These are phyloP conservation scores for Vitis hybrid DNA, from an alignment of 177 flowering plant species.

Conservation along the genomic window DNA sequence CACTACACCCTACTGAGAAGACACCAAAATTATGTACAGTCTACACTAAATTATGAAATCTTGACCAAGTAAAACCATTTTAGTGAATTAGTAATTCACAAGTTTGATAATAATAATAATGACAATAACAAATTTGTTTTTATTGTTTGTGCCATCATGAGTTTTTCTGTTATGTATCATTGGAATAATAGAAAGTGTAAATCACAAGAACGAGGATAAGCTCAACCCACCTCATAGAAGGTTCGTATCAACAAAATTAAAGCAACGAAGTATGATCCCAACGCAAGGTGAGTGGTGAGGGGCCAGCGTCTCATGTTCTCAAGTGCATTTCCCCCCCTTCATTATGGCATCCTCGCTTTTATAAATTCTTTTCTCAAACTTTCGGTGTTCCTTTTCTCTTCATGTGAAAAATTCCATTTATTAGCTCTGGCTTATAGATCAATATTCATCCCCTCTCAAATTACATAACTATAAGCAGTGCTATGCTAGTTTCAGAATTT, in stretches of 20 bases:
- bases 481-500: too few relatives aligned
- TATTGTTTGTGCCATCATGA: too few relatives aligned
- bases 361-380: slow-evolving; percentile 3
- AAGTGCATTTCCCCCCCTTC: slow-evolving; percentile 21
- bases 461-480: too few relatives aligned
- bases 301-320: slow-evolving; percentile 21
- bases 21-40: too few relatives aligned
- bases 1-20: too few relatives aligned
- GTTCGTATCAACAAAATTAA: neutral
- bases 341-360: slow-evolving; percentile 21
- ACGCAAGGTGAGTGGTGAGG: slow-evolving; percentile 19
- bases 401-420: neutral
- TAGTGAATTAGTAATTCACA: too few relatives aligned
- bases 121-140: too few relatives aligned
- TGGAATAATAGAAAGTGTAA: neutral
- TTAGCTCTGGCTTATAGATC: neutral
- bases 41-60: too few relatives aligned
- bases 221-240: neutral
- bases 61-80: too few relatives aligned
- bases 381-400: slow-evolving; percentile 16
- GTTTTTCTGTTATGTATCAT: neutral
- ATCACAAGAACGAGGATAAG: neutral
- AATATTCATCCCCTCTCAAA: neutral
- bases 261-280: slow-evolving; percentile 11
- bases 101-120: too few relatives aligned